These are phyloP conservation scores for Pilaira anomala DNA, from an alignment of 192 early-diverging fungal genomes.

Conservation along the genomic window DNA sequence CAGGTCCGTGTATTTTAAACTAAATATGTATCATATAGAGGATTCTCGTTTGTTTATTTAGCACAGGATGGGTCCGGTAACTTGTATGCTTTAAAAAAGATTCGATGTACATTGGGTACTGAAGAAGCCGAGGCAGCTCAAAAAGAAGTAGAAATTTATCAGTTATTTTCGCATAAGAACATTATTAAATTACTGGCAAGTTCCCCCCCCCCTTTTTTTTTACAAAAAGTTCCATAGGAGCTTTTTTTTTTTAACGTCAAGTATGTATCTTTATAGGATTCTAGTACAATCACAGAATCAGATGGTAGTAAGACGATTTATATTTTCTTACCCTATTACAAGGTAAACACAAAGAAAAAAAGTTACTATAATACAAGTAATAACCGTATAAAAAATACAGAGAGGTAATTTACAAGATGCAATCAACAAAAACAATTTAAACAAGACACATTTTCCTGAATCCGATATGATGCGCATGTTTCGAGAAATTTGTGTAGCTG, in stretches of 20 bases:
- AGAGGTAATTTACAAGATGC: slow-evolving; percentile 60
- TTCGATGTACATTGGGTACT: slow-evolving; percentile 58
- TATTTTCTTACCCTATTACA: slow-evolving; percentile 72
- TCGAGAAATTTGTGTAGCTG: slow-evolving; percentile 54
- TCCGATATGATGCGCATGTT: slow-evolving; percentile 58
- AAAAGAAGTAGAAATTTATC: slow-evolving; percentile 68
- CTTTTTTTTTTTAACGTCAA: neutral
- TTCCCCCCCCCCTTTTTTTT: too few species aligned
- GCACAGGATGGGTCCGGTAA: slow-evolving; percentile 49
- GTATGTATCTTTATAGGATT: slow-evolving; percentile 41
- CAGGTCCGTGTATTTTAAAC: neutral
- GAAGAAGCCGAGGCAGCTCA: slow-evolving; percentile 59
- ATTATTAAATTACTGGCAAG: slow-evolving; percentile 61
- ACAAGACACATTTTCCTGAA: slow-evolving; percentile 52
- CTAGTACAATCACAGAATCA: slow-evolving; percentile 48
- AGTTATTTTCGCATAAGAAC: slow-evolving; percentile 59
- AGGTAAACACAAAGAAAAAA: slow-evolving; percentile 26
- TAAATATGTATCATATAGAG: slow-evolving; percentile 37
- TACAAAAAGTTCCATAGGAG: neutral
- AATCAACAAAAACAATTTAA: slow-evolving; percentile 47
- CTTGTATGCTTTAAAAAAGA: slow-evolving; percentile 66
- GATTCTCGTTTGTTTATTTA: slow-evolving; percentile 69
- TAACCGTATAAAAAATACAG: slow-evolving; percentile 42
- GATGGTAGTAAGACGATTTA: slow-evolving; percentile 56
- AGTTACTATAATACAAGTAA: slow-evolving; percentile 16